Percentiles rank a stretch among this genome's conserved stretches.
Conservation (phyloP, 2,329 filamentous ascomycete species). For the Fusarium secorum region DNA sequence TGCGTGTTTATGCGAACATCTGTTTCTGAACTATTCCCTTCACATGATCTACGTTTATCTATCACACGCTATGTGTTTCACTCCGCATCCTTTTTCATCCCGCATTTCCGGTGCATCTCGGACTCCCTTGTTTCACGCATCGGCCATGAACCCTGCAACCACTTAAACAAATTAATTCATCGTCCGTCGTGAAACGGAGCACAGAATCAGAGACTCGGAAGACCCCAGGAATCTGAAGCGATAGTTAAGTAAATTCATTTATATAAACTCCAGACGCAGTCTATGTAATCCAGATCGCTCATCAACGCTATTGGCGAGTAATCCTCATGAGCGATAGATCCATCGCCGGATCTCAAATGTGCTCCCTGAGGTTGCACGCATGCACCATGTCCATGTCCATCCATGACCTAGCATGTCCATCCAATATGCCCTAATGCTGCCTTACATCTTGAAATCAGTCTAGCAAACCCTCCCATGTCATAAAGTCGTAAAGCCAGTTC, state of each 20-base stretch:
- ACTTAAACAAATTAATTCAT: not conserved
- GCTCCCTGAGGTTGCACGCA: conserved; percentile 35
- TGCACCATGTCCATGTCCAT: conserved; percentile 20
- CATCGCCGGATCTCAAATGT: conserved; percentile 26
- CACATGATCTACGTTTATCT: conserved; percentile 18
- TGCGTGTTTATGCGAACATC: conserved; percentile 13
- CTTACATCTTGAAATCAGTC: conserved; percentile 16
- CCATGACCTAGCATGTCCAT: conserved; percentile 7
- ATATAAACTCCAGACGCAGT: conserved; percentile 24
- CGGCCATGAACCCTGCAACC: conserved; percentile 12
- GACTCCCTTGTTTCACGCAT: conserved; percentile 23
- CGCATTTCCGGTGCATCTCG: conserved; percentile 24
- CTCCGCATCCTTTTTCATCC: conserved; percentile 31
- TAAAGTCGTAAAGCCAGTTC: conserved; percentile 35
- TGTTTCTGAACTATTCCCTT: conserved; percentile 1
- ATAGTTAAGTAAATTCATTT: not conserved
- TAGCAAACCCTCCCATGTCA: conserved; percentile 33
- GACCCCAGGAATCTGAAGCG: not conserved
- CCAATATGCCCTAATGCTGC: conserved; percentile 31
- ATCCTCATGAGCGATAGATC: conserved; percentile 2
- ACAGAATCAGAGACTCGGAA: not conserved
- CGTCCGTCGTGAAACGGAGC: not conserved
- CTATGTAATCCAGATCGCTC: conserved; percentile 34
- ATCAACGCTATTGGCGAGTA: conserved; percentile 21
- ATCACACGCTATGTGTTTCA: conserved; percentile 20